phyloP scores from a whole-genome alignment of 768 basidiomycete genomes.

The Auricularia heimuer region DNA sequence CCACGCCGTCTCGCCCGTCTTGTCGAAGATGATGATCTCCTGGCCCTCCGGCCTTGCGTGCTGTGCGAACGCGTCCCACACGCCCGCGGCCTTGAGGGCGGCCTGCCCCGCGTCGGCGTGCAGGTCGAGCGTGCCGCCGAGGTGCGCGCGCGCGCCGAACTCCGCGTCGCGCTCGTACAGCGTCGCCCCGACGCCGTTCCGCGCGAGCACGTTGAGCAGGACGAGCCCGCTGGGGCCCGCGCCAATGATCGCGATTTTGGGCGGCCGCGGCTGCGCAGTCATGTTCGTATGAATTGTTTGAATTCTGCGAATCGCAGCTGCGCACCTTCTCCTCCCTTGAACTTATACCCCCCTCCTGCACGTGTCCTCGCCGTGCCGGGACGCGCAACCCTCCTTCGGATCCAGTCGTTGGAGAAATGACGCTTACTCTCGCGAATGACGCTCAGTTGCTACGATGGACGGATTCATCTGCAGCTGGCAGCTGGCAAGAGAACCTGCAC shows the following conservation, averaged over 20 bases:
- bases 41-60: slow-evolving; percentile 13
- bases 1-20: neutral
- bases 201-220: slow-evolving; percentile 19
- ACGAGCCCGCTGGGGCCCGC: slow-evolving; percentile 20
- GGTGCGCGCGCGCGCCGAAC: slow-evolving; percentile 9
- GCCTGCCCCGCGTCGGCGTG: slow-evolving; percentile 17
- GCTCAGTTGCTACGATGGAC: too few relatives aligned
- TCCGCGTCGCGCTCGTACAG: slow-evolving; percentile 17
- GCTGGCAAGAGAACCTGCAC: too few relatives aligned
- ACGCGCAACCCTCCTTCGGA: too few relatives aligned
- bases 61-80: slow-evolving; percentile 13
- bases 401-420: too few relatives aligned
- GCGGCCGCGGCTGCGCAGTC: too few relatives aligned
- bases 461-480: too few relatives aligned
- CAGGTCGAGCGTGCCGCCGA: slow-evolving; percentile 19
- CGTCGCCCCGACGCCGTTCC: slow-evolving; percentile 10
- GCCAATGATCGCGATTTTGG: slow-evolving; percentile 15
- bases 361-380: too few relatives aligned
- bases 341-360: too few relatives aligned
- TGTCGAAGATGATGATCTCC: slow-evolving; percentile 10
- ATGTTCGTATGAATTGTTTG: too few relatives aligned
- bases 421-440: too few relatives aligned
- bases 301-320: too few relatives aligned
- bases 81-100: slow-evolving; percentile 13
- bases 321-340: too few relatives aligned